A percentile compares a stretch with the other conserved stretches of the same genome.
phyloP scores from a whole-genome alignment of 2,329 filamentous ascomycete genomes.

The Xylariaceae sp. region DNA sequence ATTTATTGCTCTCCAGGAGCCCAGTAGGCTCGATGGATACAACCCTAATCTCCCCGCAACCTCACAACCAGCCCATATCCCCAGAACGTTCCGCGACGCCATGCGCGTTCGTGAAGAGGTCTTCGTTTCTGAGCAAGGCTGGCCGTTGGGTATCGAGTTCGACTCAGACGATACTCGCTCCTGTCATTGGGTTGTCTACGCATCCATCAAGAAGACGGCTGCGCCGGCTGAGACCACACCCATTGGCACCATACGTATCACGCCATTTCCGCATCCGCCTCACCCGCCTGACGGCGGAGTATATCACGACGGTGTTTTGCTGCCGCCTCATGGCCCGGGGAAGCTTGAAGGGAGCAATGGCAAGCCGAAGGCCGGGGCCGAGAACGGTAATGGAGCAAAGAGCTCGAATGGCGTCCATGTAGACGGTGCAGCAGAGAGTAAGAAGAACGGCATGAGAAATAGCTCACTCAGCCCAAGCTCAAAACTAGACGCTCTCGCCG shows the following conservation, averaged over 20 bases:
- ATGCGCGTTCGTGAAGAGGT: conserved; percentile 60
- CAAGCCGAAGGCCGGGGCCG: neutral
- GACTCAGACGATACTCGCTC: conserved; percentile 75
- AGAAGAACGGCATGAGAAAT: neutral
- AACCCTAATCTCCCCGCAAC: conserved; percentile 36
- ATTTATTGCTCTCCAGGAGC: conserved; percentile 46
- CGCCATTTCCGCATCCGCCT: conserved; percentile 72
- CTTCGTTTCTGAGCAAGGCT: conserved; percentile 57
- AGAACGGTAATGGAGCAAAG: neutral
- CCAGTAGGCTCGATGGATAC: conserved; percentile 47
- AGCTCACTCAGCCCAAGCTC: neutral
- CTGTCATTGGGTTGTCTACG: conserved; percentile 88
- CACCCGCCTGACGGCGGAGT: conserved; percentile 52
- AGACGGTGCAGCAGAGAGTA: neutral
- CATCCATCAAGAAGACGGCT: conserved; percentile 48
- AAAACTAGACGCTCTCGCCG: neutral
- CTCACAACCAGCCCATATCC: conserved; percentile 44
- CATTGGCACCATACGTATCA: conserved; percentile 73
- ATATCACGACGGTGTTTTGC: conserved; percentile 44
- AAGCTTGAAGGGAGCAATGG: conserved; percentile 5
- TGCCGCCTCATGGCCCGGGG: conserved; percentile 2
- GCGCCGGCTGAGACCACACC: conserved; percentile 45
- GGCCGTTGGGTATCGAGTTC: conserved; percentile 65
- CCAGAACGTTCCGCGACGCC: conserved; percentile 57
- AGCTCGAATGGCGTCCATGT: neutral